Conservation (phyloP, 768 basidiomycete species). For the Strobilomyces echinocephalus region DNA sequence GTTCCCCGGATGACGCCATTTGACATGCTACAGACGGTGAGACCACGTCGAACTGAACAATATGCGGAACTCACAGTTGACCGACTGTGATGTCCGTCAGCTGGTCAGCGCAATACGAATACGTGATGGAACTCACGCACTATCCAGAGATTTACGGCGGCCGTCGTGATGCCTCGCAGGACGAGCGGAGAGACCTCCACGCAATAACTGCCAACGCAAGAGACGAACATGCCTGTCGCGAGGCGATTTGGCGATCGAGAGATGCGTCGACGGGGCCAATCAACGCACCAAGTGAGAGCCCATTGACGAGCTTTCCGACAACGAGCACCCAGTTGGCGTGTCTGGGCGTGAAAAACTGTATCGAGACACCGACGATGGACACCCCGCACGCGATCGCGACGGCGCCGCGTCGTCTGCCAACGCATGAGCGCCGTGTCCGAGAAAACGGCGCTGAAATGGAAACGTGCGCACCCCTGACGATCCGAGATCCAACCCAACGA, state of each 20-base stretch:
- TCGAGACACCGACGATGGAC: constrained; percentile 21
- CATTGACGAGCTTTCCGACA: constrained; percentile 24
- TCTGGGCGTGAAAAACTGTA: constrained; percentile 22
- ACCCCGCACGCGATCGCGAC: constrained; percentile 17
- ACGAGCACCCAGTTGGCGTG: constrained; percentile 24
- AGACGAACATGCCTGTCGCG: neutral
- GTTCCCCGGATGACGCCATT: constrained; percentile 24
- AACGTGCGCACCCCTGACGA: constrained; percentile 12
- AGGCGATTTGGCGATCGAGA: too few species aligned
- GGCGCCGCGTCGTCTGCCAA: constrained; percentile 22
- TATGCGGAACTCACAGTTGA: constrained; percentile 14
- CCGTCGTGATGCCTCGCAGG: neutral
- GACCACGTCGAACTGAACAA: neutral
- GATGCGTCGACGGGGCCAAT: too few species aligned
- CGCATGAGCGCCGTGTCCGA: neutral
- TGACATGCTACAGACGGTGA: constrained; percentile 14
- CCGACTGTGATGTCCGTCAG: constrained; percentile 14
- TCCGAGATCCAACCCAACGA: constrained; percentile 20
- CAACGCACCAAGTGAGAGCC: constrained; percentile 20
- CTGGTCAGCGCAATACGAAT: neutral
- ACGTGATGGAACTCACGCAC: neutral
- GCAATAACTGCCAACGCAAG: neutral
- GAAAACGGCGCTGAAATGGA: neutral
- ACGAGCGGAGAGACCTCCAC: neutral
- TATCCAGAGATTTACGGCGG: neutral